Base-by-base conservation (phyloP, 2,329 filamentous ascomycete species). In the Apiospora kogelbergensis region DNA sequence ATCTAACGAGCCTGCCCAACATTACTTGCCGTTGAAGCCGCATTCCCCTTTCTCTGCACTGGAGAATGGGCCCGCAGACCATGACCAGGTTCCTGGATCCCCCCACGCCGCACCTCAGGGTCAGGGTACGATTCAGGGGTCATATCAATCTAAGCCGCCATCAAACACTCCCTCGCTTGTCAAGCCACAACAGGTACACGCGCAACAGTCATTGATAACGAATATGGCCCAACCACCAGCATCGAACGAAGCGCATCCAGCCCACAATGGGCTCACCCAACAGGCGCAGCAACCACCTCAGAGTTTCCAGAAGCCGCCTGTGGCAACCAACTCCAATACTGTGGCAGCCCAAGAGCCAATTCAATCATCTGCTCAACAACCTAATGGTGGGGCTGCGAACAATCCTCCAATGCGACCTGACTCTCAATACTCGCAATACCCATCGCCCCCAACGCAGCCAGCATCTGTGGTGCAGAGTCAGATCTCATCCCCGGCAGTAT, bases 401-500 rank as follows among this genome's bases (percentile, higher is more conserved):
- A n/a, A 37, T 4, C 3, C 33, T 6, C 20, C 53, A 37, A 37
- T 33, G 17, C 30, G 53, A 22, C 53, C 53, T 13, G 26, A 30
- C 10, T 37, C 48, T 9, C 17, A 37, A 60, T 60, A 33, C 17
- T 33, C 53, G 9, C 72, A 75, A 24, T 60, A 71, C 13, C 42
- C 71, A 20, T 72, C 74, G 33, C 73, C 76, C 41, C 42, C 67
- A 11, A 64, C 68, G 6, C 70, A 75, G 26, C 41, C 73, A 33
- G 72, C 76, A 7, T 77, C 76, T 13, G 72, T 73, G n/a, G 60
- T 72, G 15, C 75, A 75, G 41, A 78, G 77, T 60, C 75, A 77
- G 63, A 73, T 78, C 11, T 77, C 77, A 26, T 78, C 76, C 1
- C 76, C 76, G 2, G 67, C 73, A 11, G 71, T 68, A 26, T 78